phyloP scores from a whole-genome alignment of 768 basidiomycete species.

The Gyrodon lividus region DNA sequence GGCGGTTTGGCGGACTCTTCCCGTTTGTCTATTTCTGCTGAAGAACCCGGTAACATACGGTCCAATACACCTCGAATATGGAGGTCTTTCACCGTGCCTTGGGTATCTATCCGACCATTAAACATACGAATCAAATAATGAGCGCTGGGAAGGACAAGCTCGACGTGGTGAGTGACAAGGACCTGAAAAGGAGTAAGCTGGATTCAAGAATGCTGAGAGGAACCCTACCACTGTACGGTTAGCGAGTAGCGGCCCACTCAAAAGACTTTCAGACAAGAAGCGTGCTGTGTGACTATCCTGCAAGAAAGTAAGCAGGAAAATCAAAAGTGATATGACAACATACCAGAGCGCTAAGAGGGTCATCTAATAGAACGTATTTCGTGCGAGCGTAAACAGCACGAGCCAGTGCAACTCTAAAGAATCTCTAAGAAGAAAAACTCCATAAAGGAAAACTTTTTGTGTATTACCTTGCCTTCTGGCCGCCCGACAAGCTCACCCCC shows the following conservation, averaged over 20 bases:
- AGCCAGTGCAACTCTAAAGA: constrained; percentile 64
- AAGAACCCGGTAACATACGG: constrained; percentile 49
- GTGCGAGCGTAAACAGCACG: constrained; percentile 73
- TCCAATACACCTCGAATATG: constrained; percentile 57
- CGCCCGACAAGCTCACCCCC: constrained; percentile 69
- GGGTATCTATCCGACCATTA: constrained; percentile 71
- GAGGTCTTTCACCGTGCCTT: constrained; percentile 63
- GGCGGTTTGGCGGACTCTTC: constrained; percentile 30
- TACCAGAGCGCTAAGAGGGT: constrained; percentile 75
- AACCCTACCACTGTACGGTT: constrained; percentile 59
- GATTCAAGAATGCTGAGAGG: neutral
- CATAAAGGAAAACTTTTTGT: neutral
- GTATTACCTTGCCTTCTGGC: constrained; percentile 67
- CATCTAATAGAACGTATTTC: constrained; percentile 66
- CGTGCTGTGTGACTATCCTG: constrained; percentile 65
- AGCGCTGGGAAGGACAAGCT: constrained; percentile 68
- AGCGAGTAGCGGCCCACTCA: constrained; percentile 61
- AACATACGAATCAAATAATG: constrained; percentile 70
- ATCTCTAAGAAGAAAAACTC: neutral
- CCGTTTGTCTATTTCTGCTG: constrained; percentile 41
- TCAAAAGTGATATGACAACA: constrained; percentile 13
- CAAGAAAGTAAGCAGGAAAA: neutral
- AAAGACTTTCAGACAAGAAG: constrained; percentile 54
- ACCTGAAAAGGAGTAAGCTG: constrained; percentile 35
- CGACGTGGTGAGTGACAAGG: constrained; percentile 77